A percentile compares a stretch with the other conserved stretches of the same genome.
Conservation (phyloP, 1,284 basidiomycete species). For the Sphagnurus paluster region DNA sequence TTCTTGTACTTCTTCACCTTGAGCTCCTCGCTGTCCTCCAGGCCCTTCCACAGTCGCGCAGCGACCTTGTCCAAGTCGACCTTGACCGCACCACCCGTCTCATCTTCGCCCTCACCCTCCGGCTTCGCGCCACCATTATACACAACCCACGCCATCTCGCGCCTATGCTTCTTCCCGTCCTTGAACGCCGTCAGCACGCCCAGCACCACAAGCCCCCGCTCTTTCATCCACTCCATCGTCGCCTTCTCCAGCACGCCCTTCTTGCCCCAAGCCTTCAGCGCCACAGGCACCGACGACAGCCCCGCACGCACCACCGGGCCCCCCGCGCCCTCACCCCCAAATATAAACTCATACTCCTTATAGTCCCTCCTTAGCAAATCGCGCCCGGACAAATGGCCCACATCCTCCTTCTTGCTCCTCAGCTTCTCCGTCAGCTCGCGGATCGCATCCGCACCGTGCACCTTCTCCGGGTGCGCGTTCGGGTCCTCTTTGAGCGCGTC, state of each 20-base stretch:
- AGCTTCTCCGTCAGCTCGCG: slow-evolving; percentile 54
- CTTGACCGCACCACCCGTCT: slow-evolving; percentile 21
- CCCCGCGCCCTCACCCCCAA: too few species aligned
- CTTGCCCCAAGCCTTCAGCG: slow-evolving; percentile 54
- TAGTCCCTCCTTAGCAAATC: slow-evolving; percentile 91
- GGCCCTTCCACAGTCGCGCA: slow-evolving; percentile 46
- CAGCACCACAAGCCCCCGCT: slow-evolving; percentile 62
- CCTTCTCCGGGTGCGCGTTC: slow-evolving; percentile 6
- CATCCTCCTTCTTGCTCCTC: slow-evolving; percentile 59
- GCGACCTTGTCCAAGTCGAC: slow-evolving; percentile 34
- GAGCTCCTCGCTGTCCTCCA: slow-evolving; percentile 59
- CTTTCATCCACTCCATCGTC: slow-evolving; percentile 63
- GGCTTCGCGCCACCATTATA: slow-evolving; percentile 22
- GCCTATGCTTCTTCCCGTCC: slow-evolving; percentile 51
- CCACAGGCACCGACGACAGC: slow-evolving; percentile 77
- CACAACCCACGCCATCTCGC: slow-evolving; percentile 73
- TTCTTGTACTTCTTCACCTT: slow-evolving; percentile 44
- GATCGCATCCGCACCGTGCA: slow-evolving; percentile 38
- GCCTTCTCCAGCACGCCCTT: slow-evolving; percentile 46
- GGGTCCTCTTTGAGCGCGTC: slow-evolving; percentile 25
- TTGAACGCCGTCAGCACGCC: slow-evolving; percentile 78
- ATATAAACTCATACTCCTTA: slow-evolving; percentile 77
- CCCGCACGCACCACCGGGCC: slow-evolving; percentile 49
- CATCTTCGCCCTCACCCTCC: not conserved
- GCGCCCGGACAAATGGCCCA: slow-evolving; percentile 55